phyloP scores from a whole-genome alignment of 2,329 filamentous ascomycete species.

The Cladosporium austrohemisphaericum region DNA sequence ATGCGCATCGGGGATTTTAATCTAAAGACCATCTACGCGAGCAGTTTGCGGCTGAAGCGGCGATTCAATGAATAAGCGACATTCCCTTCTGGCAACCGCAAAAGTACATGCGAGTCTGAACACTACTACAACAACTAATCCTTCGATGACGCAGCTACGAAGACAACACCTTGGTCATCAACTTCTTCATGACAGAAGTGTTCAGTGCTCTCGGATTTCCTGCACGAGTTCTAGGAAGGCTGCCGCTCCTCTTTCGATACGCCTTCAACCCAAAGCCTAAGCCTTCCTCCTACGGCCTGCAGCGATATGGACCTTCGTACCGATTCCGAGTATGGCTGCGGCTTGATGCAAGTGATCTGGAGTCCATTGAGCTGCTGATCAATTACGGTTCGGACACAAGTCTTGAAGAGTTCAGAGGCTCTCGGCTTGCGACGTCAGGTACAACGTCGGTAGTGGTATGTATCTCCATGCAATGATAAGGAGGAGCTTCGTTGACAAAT shows the following conservation, averaged over 20 bases:
- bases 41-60: too few species aligned
- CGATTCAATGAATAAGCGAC: too few species aligned
- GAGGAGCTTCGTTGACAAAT: neutral
- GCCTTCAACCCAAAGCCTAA: neutral
- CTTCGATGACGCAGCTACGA: too few species aligned
- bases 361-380: slow-evolving; percentile 17
- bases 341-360: slow-evolving; percentile 17
- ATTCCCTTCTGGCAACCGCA: too few species aligned
- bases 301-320: slow-evolving; percentile 14
- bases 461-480: neutral
- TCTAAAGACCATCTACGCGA: too few species aligned
- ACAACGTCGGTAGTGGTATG: slow-evolving; percentile 17
- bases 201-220: slow-evolving; percentile 15
- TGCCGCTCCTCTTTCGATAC: slow-evolving; percentile 15
- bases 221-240: slow-evolving; percentile 15
- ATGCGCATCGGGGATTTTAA: too few species aligned
- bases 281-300: slow-evolving; percentile 11
- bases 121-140: too few species aligned
- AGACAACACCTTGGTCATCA: too few species aligned
- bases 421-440: slow-evolving; percentile 12
- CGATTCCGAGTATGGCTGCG: slow-evolving; percentile 12
- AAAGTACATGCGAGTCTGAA: too few species aligned
- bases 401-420: slow-evolving; percentile 11
- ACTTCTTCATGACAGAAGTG: slow-evolving; percentile 6
- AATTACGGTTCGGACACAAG: slow-evolving; percentile 15